phyloP scores from a whole-genome alignment of 2,329 filamentous ascomycete genomes.

The Phoma sp. region DNA sequence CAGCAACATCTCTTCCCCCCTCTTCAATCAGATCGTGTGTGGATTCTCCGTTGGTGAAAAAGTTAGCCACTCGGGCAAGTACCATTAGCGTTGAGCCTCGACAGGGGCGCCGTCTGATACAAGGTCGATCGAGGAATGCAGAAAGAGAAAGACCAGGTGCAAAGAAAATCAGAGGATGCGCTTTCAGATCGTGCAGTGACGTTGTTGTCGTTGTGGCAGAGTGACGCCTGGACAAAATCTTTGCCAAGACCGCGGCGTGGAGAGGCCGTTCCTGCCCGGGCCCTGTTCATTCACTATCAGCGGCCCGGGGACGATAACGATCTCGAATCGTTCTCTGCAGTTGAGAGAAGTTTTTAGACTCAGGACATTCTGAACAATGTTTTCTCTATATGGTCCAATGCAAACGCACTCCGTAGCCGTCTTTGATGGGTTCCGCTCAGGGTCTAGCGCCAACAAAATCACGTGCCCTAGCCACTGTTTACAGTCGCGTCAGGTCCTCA shows the following conservation, averaged over 20 bases:
- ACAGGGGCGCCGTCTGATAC: slow-evolving; percentile 23
- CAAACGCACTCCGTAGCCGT: background rate
- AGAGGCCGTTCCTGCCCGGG: slow-evolving; percentile 13
- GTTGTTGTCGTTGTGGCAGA: slow-evolving; percentile 25
- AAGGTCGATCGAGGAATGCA: background rate
- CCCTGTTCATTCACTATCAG: slow-evolving; percentile 21
- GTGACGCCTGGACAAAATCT: slow-evolving; percentile 36
- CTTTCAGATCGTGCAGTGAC: slow-evolving; percentile 25
- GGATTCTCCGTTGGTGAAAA: slow-evolving; percentile 49
- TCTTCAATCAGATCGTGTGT: slow-evolving; percentile 47
- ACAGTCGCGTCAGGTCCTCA: slow-evolving; percentile 28
- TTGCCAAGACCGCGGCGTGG: slow-evolving; percentile 35
- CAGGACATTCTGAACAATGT: background rate
- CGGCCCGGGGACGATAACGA: slow-evolving; percentile 24
- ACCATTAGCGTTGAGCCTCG: slow-evolving; percentile 52
- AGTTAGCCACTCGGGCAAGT: slow-evolving; percentile 57
- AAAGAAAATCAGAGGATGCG: slow-evolving; percentile 9
- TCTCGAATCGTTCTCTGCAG: background rate
- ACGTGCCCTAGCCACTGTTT: slow-evolving; percentile 34
- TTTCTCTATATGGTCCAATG: background rate
- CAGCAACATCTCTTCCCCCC: slow-evolving; percentile 37
- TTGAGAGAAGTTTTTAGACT: background rate
- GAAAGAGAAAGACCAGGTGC: slow-evolving; percentile 2
- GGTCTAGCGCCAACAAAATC: slow-evolving; percentile 20
- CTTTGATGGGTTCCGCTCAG: background rate